phyloP scores from a whole-genome alignment of 306 rosid species.

The Gillenia trifoliata region DNA sequence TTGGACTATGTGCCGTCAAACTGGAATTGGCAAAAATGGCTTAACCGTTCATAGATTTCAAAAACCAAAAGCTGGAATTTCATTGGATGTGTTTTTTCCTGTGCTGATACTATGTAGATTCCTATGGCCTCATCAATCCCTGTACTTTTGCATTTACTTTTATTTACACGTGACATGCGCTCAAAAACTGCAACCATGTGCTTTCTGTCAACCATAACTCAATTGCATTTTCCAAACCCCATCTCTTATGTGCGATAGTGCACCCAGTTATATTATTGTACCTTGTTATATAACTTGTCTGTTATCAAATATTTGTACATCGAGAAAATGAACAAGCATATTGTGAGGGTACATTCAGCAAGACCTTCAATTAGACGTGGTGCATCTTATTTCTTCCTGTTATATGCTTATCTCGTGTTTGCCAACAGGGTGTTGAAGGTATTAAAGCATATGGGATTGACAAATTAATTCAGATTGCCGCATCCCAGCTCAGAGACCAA shows the following conservation, averaged over 20 bases:
- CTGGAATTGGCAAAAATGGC: not conserved
- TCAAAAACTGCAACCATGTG: not conserved
- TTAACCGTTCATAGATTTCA: not conserved
- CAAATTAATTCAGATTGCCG: conserved; percentile 86
- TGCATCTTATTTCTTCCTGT: not conserved
- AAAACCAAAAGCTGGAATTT: not conserved
- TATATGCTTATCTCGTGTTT: conserved; percentile 7
- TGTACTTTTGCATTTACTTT: not conserved
- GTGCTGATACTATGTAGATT: not conserved
- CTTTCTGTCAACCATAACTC: not conserved
- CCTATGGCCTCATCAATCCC: not conserved
- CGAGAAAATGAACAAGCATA: not conserved
- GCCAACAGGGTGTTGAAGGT: conserved; percentile 80
- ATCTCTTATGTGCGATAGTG: not conserved
- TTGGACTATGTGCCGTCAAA: not conserved
- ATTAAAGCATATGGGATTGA: conserved; percentile 81
- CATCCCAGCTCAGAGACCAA: conserved; percentile 88
- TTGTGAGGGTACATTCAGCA: not conserved
- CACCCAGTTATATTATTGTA: not conserved
- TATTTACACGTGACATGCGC: not conserved
- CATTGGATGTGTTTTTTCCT: not conserved
- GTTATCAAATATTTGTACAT: not conserved
- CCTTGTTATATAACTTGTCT: not conserved
- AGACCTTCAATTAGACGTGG: not conserved
- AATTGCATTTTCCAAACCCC: no score